Evolutionary conservation across 1,284 basidiomycete species (phyloP).

Genomic region (Sporisorium reilianum): DNA sequence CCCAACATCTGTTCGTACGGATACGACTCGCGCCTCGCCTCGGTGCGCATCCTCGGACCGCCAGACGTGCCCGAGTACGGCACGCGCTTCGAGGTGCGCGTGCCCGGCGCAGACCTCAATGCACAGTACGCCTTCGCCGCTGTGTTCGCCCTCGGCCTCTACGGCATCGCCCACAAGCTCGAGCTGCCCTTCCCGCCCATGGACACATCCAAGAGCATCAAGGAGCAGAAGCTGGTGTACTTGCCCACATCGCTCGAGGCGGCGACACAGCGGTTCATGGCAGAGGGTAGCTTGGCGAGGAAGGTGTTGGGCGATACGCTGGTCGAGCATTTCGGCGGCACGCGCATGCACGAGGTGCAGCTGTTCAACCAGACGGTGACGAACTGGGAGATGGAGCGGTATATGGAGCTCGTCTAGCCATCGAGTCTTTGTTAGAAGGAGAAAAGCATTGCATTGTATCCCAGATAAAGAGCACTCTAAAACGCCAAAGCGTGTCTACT

Average conservation of each 20-base stretch:
- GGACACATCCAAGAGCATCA: constrained; percentile 30
- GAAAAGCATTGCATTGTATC: background rate
- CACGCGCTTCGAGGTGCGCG: constrained; percentile 88
- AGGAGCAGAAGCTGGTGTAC: constrained; percentile 60
- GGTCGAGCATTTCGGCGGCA: constrained; percentile 92
- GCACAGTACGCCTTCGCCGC: constrained; percentile 88
- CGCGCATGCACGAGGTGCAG: constrained; percentile 86
- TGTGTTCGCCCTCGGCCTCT: constrained; percentile 85
- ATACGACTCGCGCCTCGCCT: constrained; percentile 92
- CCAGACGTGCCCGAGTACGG: constrained; percentile 83
- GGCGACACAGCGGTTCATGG: constrained; percentile 84
- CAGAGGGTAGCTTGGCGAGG: constrained; percentile 81
- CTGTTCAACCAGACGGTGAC: constrained; percentile 90
- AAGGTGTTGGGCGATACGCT: constrained; percentile 88
- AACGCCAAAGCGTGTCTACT: background rate
- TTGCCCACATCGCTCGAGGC: constrained; percentile 80
- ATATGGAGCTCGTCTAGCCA: constrained; percentile 50
- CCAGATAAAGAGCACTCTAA: too few relatives aligned
- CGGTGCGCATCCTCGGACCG: constrained; percentile 88
- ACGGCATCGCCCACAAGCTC: constrained; percentile 85
- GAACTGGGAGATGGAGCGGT: constrained; percentile 85
- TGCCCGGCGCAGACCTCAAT: constrained; percentile 97
- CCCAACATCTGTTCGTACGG: constrained; percentile 90
- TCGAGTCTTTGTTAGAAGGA: background rate
- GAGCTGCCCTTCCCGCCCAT: constrained; percentile 80